A percentile compares a stretch with the other conserved stretches of the same genome.
These are phyloP conservation scores for Durotheca rogersii DNA, from an alignment of 495 filamentous ascomycete species.

Conservation along the genomic window DNA sequence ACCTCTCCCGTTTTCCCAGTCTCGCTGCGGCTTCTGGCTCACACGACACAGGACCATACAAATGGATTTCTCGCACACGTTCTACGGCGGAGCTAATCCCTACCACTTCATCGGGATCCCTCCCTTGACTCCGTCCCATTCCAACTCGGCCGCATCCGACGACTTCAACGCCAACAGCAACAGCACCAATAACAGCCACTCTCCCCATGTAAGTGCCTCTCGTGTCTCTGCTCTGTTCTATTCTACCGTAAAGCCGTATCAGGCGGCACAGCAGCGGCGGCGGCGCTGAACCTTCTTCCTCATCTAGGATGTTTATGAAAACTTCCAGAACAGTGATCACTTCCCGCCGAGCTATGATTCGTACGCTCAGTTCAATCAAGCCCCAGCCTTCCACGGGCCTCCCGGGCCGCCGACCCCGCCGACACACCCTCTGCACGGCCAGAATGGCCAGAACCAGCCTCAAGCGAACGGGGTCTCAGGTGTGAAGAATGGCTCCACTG, in stretches of 20 bases:
- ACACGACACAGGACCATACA: constrained; percentile 1
- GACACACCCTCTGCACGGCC: constrained; percentile 28
- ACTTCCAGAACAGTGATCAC: constrained; percentile 46
- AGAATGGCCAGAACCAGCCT: constrained; percentile 27
- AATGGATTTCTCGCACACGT: constrained; percentile 48
- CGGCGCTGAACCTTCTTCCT: constrained; percentile 25
- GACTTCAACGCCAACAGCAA: too few relatives aligned
- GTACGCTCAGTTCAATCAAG: constrained; percentile 45
- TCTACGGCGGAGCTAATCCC: constrained; percentile 50
- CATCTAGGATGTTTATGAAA: constrained; percentile 49
- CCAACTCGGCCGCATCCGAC: constrained; percentile 53
- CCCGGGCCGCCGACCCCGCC: constrained; percentile 51
- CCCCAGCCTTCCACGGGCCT: constrained; percentile 41
- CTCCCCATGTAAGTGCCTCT: constrained; percentile 52
- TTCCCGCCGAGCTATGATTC: constrained; percentile 47
- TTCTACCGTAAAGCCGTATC: constrained; percentile 11
- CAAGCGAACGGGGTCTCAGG: constrained; percentile 33
- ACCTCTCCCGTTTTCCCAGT: too few relatives aligned
- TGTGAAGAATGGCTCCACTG: constrained; percentile 29
- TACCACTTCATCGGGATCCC: constrained; percentile 58
- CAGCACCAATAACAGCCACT: too few relatives aligned
- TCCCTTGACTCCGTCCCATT: constrained; percentile 53
- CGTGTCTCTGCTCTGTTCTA: constrained; percentile 20
- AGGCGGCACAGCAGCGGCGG: constrained; percentile 9
- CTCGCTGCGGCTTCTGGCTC: too few relatives aligned